Percentiles rank a stretch among this genome's conserved stretches.
Conservation (phyloP, 192 early-diverging fungal species). For the Ramicandelaber brevisporus region DNA sequence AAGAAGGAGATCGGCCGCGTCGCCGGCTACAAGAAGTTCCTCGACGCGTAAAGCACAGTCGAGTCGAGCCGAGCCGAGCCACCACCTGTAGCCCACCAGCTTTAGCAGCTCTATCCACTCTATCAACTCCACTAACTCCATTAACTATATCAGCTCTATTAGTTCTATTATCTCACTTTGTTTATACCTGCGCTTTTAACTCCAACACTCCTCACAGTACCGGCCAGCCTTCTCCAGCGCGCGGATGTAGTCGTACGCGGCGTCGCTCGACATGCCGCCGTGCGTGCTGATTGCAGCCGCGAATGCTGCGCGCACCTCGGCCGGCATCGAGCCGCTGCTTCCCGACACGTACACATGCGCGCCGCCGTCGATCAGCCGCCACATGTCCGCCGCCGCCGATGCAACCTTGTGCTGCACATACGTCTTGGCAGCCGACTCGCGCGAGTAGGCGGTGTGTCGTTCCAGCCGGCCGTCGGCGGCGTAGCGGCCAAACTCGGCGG, state of each 20-base stretch:
- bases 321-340: constrained; percentile 48
- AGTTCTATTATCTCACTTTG: constrained; percentile 1
- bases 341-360: constrained; percentile 53
- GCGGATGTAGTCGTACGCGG: constrained; percentile 31
- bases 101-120: too few species aligned
- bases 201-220: constrained; percentile 63
- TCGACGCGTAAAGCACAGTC: too few species aligned
- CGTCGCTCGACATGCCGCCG: constrained; percentile 20
- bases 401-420: constrained; percentile 56
- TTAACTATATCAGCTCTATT: too few species aligned
- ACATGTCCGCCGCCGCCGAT: constrained; percentile 29
- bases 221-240: constrained; percentile 30
- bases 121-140: too few species aligned
- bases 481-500: constrained; percentile 30
- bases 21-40: too few species aligned
- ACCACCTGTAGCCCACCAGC: too few species aligned
- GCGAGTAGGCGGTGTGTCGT: constrained; percentile 59
- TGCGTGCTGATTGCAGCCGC: constrained; percentile 20
- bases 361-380: constrained; percentile 26
- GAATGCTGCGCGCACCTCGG: constrained; percentile 35
- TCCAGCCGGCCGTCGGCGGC: constrained; percentile 18
- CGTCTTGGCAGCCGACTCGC: constrained; percentile 31
- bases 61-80: too few species aligned
- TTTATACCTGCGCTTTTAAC: constrained; percentile 9
- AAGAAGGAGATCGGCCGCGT: too few species aligned